A percentile compares a stretch with the other conserved stretches of the same genome.
These are phyloP conservation scores for Vanrija sp. DNA, from an alignment of 1,284 basidiomycete species.

Conservation along the genomic window DNA sequence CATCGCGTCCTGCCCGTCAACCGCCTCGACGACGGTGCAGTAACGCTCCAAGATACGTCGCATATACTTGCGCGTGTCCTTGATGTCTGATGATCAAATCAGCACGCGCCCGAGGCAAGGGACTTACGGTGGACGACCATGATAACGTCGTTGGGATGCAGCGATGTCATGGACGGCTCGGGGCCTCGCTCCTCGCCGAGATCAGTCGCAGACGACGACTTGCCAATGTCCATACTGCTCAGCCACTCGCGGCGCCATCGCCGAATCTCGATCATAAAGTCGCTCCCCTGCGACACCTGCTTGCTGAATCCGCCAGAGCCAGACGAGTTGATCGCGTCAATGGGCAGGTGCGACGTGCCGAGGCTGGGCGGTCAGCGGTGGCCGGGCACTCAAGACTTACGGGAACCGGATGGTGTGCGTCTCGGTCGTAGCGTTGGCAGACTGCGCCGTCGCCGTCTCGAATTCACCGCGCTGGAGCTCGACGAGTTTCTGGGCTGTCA, in stretches of 20 bases:
- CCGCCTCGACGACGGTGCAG: slow-evolving; percentile 48
- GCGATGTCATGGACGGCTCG: slow-evolving; percentile 40
- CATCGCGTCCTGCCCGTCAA: slow-evolving; percentile 47
- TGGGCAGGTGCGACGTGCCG: slow-evolving; percentile 37
- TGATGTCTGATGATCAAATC: slow-evolving; percentile 12
- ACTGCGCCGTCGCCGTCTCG: slow-evolving; percentile 36
- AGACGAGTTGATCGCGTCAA: slow-evolving; percentile 29
- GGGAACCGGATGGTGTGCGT: no score
- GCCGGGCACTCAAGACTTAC: no score
- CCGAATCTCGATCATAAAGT: neutral
- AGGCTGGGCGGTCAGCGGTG: slow-evolving; percentile 18
- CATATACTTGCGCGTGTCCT: slow-evolving; percentile 42
- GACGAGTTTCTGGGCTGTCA: slow-evolving; percentile 40
- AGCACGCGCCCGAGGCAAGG: no score
- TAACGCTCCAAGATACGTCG: slow-evolving; percentile 43
- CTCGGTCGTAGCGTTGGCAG: no score
- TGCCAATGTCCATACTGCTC: no score
- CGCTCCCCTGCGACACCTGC: neutral
- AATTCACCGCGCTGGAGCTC: slow-evolving; percentile 50
- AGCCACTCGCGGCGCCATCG: no score
- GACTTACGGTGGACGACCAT: slow-evolving; percentile 34
- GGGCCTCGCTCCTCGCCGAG: slow-evolving; percentile 14
- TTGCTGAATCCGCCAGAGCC: no score
- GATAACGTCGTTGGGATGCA: slow-evolving; percentile 42
- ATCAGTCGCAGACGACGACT: no score